Conservation (phyloP, 106 monocot species). For the Gastrodia elata region DNA sequence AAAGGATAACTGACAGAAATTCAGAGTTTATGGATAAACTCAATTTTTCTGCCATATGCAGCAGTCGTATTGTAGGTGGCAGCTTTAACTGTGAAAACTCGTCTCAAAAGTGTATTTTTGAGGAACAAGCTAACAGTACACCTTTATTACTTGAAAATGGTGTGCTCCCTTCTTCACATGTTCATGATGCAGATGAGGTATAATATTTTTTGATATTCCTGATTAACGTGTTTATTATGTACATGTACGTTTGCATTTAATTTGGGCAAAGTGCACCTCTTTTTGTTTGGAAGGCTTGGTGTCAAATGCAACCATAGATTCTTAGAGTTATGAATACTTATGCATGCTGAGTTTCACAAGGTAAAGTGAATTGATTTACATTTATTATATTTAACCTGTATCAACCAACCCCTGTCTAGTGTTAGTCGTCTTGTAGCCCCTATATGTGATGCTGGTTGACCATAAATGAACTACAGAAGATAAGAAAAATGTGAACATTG, state of each 20-base stretch:
- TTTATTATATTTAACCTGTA: no score
- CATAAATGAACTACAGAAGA: background rate
- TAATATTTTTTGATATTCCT: background rate
- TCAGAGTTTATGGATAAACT: background rate
- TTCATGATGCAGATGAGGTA: background rate
- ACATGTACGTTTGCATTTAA: background rate
- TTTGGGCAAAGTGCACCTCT: background rate
- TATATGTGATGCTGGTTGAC: background rate
- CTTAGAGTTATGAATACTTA: background rate
- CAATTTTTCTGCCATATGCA: background rate
- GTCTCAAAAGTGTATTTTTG: constrained; percentile 1
- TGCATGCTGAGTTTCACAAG: background rate
- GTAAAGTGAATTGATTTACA: background rate
- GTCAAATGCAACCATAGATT: background rate
- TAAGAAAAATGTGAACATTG: background rate
- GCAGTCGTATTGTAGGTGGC: background rate
- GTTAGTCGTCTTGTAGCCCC: background rate
- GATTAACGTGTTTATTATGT: background rate
- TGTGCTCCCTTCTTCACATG: background rate
- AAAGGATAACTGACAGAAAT: background rate
- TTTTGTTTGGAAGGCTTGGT: background rate
- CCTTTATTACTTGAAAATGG: background rate
- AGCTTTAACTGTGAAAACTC: constrained; percentile 3
- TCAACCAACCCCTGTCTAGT: background rate
- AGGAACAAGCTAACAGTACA: background rate